Evolutionary conservation across 129 eudicot genomes (phyloP), one percentile per base, ranked within the genome.

Genomic region (Helianthus annuus): DNA sequence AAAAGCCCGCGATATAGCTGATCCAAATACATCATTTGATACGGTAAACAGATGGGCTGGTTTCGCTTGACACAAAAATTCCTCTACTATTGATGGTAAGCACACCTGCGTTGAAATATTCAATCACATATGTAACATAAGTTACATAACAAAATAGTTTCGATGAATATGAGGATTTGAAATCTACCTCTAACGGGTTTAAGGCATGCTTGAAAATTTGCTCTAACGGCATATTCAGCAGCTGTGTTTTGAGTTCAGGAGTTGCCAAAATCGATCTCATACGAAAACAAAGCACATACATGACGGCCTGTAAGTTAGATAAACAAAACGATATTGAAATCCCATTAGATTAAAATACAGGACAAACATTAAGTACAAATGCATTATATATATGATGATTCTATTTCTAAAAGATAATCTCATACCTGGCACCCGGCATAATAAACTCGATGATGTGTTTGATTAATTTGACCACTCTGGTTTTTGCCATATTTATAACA

Each of bases 21-120:
- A 88, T 73, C 90, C 96, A 58, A 82, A 78, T 24, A 81, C 32
- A 81, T 78, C 77, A 66, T 68, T 62, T 63, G 94, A 75, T 14
- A 72, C 71, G 61, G 65, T 48, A 58, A 88, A 89, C 58, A 88
- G 45, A 14, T 44, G 68, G 61, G 86, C 85, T 72, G 79, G 84
- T 67, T 86, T 86, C 10, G 86, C 96, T 75, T 86, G 86, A 48
- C 76, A 83, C 6, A 88, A 75, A 70, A 95, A 95, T 72, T 95
- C 99, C 16, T 86, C 89, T 42, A 95, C 99, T 78, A 95, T 90
- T n/a, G 96, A 95, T n/a, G 97, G 97, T 82, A 95, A 69, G 84
- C 99, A 95, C 59, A 95, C 99, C 99, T 95, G 78, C 32, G 2
- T 27, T 27, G 32, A 27, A 27, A 27, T 27, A 2, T 19, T 19